Conservation (phyloP, 768 basidiomycete genomes). For the Rhodotorula babjevae region DNA sequence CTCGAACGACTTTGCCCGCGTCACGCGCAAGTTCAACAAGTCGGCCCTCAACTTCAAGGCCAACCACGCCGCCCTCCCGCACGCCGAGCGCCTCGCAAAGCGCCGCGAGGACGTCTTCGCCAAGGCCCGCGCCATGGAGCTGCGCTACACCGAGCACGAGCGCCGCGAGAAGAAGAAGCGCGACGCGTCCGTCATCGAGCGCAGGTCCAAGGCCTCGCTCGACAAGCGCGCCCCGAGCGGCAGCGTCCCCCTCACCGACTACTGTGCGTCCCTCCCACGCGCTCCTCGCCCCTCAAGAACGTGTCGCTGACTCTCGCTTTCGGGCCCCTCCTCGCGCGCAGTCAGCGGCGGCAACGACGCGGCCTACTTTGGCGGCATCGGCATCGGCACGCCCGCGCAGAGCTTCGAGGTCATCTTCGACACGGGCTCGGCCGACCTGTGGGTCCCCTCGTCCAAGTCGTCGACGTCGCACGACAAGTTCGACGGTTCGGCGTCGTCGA, state of each 20-base stretch:
- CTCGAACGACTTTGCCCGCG: slow-evolving; percentile 22
- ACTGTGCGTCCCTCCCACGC: slow-evolving; percentile 18
- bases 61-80: slow-evolving; percentile 15
- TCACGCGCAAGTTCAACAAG: slow-evolving; percentile 19
- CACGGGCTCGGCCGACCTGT: slow-evolving; percentile 25
- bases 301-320: not conserved
- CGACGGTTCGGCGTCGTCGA: not conserved
- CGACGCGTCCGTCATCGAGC: not conserved
- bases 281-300: no score
- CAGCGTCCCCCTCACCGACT: slow-evolving; percentile 22
- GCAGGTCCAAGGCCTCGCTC: not conserved
- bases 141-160: not conserved
- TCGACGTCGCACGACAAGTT: slow-evolving; percentile 31
- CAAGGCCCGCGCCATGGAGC: slow-evolving; percentile 22
- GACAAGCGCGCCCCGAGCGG: slow-evolving; percentile 27
- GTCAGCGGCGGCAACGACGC: slow-evolving; percentile 36
- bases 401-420: slow-evolving; percentile 28
- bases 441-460: slow-evolving; percentile 19
- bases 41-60: slow-evolving; percentile 19
- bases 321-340: not conserved
- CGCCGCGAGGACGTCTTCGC: slow-evolving; percentile 18
- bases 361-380: slow-evolving; percentile 25
- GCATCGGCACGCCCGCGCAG: slow-evolving; percentile 32
- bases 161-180: slow-evolving; percentile 4
- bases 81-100: slow-evolving; percentile 7